These are phyloP conservation scores for Centrapalus pauciflorus DNA, from an alignment of 129 eudicot genomes.

Conservation along the genomic window DNA sequence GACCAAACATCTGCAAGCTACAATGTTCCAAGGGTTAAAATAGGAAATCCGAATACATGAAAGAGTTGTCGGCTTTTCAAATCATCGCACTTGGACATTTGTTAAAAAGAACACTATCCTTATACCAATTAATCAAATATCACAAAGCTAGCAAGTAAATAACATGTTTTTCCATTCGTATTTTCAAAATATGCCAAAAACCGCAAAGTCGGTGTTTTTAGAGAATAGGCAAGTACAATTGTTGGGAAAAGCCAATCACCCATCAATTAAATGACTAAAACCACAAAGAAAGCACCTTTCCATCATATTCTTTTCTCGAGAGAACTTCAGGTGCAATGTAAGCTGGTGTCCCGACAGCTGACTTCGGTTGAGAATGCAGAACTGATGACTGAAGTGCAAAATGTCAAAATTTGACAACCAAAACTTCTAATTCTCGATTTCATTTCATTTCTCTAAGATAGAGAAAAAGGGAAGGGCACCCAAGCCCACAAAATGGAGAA, in stretches of 20 bases:
- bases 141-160: too few species aligned
- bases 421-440: background rate
- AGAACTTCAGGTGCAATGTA: conserved; percentile 80
- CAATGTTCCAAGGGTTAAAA: conserved; percentile 11
- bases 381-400: conserved; percentile 48
- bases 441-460: background rate
- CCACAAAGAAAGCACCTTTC: conserved; percentile 44
- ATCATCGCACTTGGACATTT: background rate
- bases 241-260: background rate
- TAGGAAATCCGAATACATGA: background rate
- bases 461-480: background rate
- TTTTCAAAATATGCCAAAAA: too few species aligned
- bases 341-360: conserved; percentile 83
- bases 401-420: background rate
- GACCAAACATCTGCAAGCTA: conserved; percentile 91
- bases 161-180: too few species aligned
- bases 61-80: background rate
- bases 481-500: background rate
- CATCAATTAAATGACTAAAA: background rate
- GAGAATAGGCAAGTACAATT: background rate
- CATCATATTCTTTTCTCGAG: conserved; percentile 58
- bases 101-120: background rate
- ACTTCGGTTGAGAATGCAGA: conserved; percentile 79
- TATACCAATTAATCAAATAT: too few species aligned
- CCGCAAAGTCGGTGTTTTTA: too few species aligned